Evolutionary conservation across 78 protist species (phyloP).

Genomic region (Dictyostelium intermedium): DNA sequence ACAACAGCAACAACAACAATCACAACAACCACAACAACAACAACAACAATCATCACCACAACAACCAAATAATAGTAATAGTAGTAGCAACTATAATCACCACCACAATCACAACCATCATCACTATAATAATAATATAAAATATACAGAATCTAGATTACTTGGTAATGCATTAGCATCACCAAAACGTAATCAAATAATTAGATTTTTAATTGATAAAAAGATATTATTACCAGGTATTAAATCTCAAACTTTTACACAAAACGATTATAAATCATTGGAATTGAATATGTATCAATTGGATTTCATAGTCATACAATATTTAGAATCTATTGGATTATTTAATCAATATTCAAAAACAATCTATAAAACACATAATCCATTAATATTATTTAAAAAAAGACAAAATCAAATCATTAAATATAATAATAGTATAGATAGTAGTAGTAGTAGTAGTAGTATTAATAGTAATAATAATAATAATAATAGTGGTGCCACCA

Average conservation of each 20-base stretch:
- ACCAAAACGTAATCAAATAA: background rate
- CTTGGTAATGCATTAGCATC: background rate
- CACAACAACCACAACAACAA: too few relatives aligned
- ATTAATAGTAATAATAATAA: background rate
- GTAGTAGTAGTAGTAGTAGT: too few relatives aligned
- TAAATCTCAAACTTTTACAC: background rate
- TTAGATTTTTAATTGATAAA: background rate
- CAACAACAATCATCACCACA: background rate
- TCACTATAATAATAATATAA: background rate
- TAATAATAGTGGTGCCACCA: too few relatives aligned
- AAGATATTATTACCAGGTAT: background rate
- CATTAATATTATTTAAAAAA: constrained; percentile 3
- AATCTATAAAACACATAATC: background rate
- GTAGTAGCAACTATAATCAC: background rate
- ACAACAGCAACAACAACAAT: background rate
- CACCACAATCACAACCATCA: background rate
- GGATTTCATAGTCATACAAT: background rate
- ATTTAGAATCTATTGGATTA: background rate
- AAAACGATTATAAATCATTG: background rate
- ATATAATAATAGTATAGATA: background rate
- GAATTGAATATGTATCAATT: background rate
- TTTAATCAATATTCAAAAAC: background rate
- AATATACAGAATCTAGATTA: constrained; percentile 18
- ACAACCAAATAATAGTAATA: background rate
- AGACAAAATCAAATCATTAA: background rate